Evolutionary conservation across 306 rosid genomes (phyloP).

Genomic region (Quercus parvula): DNA sequence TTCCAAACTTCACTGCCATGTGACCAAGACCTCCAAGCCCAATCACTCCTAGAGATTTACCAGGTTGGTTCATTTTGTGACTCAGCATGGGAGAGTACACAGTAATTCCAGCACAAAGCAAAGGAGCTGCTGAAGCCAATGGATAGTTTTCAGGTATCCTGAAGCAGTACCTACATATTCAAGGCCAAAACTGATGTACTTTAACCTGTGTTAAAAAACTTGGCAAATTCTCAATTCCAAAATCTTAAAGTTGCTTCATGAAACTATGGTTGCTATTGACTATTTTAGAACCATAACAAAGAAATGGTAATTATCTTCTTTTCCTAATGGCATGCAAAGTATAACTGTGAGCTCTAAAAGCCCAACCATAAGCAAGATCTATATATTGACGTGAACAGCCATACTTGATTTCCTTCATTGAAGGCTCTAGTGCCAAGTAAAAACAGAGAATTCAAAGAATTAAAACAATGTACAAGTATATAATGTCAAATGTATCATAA

Average conservation of each 20-base stretch:
- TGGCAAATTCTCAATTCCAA: not conserved
- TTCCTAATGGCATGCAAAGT: not conserved
- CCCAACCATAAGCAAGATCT: not conserved
- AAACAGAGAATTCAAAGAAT: too few species aligned
- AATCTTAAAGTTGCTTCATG: not conserved
- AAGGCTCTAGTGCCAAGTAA: too few species aligned
- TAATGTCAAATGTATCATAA: too few species aligned
- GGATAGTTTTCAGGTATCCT: constrained; percentile 70
- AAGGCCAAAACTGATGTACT: constrained; percentile 18
- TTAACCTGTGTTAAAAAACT: constrained; percentile 1
- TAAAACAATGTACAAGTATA: too few species aligned
- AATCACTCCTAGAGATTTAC: constrained; percentile 83
- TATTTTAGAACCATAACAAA: not conserved
- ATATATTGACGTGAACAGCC: not conserved
- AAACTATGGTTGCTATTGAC: not conserved
- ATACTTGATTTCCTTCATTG: not conserved
- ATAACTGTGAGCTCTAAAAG: not conserved
- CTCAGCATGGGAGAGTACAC: constrained; percentile 83
- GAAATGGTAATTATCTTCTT: not conserved
- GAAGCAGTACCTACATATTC: constrained; percentile 67
- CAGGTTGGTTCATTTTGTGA: constrained; percentile 86
- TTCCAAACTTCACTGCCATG: constrained; percentile 86
- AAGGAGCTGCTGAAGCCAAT: constrained; percentile 83
- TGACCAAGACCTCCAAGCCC: constrained; percentile 98
- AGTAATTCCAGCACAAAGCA: constrained; percentile 93